phyloP scores from a whole-genome alignment of 345 rosid genomes.

The Fremontodendron californicum region DNA sequence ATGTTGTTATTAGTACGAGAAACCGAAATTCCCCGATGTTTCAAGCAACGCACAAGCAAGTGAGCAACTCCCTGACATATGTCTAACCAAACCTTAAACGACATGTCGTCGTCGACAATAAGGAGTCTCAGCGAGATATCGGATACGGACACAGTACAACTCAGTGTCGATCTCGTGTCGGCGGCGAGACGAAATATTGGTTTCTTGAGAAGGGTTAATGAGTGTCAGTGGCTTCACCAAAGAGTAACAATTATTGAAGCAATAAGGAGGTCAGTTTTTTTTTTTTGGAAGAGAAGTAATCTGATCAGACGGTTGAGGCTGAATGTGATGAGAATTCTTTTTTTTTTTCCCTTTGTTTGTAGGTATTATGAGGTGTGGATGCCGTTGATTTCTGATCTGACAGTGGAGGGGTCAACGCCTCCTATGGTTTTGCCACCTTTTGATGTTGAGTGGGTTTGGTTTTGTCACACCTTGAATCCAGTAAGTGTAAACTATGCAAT shows the following conservation, averaged over 20 bases:
- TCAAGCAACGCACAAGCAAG: neutral
- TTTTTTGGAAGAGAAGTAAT: neutral
- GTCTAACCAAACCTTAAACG: constrained; percentile 31
- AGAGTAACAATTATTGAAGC: constrained; percentile 51
- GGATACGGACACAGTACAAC: constrained; percentile 41
- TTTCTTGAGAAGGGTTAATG: constrained; percentile 55
- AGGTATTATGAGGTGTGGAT: constrained; percentile 95
- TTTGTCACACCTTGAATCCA: constrained; percentile 84
- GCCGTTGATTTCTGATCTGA: constrained; percentile 83
- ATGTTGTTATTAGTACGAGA: neutral
- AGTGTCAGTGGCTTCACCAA: constrained; percentile 71
- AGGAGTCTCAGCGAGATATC: constrained; percentile 66
- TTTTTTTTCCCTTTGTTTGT: constrained; percentile 4
- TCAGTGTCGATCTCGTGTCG: constrained; percentile 62
- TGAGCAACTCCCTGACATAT: constrained; percentile 8
- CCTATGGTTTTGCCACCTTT: constrained; percentile 80
- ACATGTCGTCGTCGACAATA: constrained; percentile 15
- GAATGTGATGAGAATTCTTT: neutral
- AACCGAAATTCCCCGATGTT: neutral
- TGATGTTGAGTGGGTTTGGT: constrained; percentile 97
- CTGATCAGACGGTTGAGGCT: constrained; percentile 10
- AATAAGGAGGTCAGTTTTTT: constrained; percentile 51
- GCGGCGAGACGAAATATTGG: constrained; percentile 58
- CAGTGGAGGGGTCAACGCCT: constrained; percentile 52
- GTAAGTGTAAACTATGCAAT: constrained; percentile 47